These are phyloP conservation scores for Aspergillus sp. DNA, from an alignment of 2,329 filamentous ascomycete genomes.

Conservation along the genomic window DNA sequence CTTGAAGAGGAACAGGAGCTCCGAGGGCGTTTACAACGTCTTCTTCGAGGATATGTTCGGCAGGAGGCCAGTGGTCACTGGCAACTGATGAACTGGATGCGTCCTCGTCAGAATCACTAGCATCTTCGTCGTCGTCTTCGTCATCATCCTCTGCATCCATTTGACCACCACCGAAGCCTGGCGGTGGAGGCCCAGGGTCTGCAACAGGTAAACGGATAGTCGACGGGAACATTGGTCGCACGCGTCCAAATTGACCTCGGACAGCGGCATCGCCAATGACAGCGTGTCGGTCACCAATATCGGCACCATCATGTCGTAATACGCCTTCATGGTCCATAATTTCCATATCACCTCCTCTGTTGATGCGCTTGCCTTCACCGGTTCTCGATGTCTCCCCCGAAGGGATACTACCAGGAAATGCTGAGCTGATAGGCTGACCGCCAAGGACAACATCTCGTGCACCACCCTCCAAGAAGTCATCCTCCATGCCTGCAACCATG, in stretches of 20 bases:
- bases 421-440: slow-evolving; percentile 73
- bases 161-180: slow-evolving; percentile 6
- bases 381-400: slow-evolving; percentile 56
- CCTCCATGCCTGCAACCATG: slow-evolving; percentile 70
- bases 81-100: slow-evolving; percentile 21
- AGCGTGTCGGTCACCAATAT: slow-evolving; percentile 57
- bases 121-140: slow-evolving; percentile 18
- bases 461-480: slow-evolving; percentile 70
- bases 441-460: slow-evolving; percentile 71
- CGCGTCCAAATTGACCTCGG: slow-evolving; percentile 28
- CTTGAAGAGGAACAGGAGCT: slow-evolving; percentile 34
- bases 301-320: slow-evolving; percentile 56
- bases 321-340: slow-evolving; percentile 58
- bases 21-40: slow-evolving; percentile 41
- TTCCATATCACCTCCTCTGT: slow-evolving; percentile 60
- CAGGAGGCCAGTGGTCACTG: slow-evolving; percentile 34
- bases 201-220: slow-evolving; percentile 19
- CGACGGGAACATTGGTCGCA: slow-evolving; percentile 28
- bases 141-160: slow-evolving; percentile 11
- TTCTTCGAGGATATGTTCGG: slow-evolving; percentile 32
- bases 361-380: slow-evolving; percentile 63
- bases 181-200: slow-evolving; percentile 5
- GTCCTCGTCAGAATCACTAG: slow-evolving; percentile 17
- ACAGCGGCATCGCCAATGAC: slow-evolving; percentile 51
- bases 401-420: slow-evolving; percentile 66